Conservation (phyloP, 1,139 yeast genomes). For the Lodderomyces beijingensis region DNA sequence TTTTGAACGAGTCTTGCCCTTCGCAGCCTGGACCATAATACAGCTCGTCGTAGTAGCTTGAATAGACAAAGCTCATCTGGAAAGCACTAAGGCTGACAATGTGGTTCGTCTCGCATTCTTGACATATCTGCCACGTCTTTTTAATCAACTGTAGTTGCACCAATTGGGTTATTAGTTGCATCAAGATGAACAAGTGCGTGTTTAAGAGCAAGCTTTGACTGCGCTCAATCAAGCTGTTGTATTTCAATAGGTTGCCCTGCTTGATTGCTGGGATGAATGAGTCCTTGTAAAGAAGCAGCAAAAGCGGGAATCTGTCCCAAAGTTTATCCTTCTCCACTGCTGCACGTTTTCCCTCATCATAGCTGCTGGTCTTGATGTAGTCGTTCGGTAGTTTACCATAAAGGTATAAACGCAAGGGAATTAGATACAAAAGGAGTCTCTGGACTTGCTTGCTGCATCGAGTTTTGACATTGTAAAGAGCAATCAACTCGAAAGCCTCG, state of each 20-base stretch:
- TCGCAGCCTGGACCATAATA: too few relatives aligned
- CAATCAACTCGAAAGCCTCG: constrained; percentile 40
- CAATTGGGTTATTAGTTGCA: constrained; percentile 49
- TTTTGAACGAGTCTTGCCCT: background rate
- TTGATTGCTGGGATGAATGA: constrained; percentile 44
- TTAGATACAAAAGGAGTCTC: constrained; percentile 44
- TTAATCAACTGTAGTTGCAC: constrained; percentile 53
- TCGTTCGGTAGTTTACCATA: constrained; percentile 38
- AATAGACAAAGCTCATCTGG: constrained; percentile 42
- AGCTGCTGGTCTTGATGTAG: background rate
- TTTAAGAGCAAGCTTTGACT: constrained; percentile 52
- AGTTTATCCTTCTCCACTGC: constrained; percentile 14
- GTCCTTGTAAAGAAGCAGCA: constrained; percentile 43
- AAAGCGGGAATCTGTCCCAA: constrained; percentile 43
- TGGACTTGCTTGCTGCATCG: constrained; percentile 23
- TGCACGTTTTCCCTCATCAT: background rate
- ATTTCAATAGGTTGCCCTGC: constrained; percentile 52
- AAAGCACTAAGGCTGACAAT: constrained; percentile 47
- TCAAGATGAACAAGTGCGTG: constrained; percentile 59
- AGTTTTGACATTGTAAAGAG: constrained; percentile 12
- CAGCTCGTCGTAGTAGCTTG: constrained; percentile 18
- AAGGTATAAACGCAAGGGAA: constrained; percentile 52
- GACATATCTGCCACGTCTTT: constrained; percentile 36
- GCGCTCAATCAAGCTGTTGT: constrained; percentile 38
- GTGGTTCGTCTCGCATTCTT: constrained; percentile 31